These are phyloP conservation scores for Monilinia polystroma DNA, from an alignment of 2,329 filamentous ascomycete genomes.

Conservation along the genomic window DNA sequence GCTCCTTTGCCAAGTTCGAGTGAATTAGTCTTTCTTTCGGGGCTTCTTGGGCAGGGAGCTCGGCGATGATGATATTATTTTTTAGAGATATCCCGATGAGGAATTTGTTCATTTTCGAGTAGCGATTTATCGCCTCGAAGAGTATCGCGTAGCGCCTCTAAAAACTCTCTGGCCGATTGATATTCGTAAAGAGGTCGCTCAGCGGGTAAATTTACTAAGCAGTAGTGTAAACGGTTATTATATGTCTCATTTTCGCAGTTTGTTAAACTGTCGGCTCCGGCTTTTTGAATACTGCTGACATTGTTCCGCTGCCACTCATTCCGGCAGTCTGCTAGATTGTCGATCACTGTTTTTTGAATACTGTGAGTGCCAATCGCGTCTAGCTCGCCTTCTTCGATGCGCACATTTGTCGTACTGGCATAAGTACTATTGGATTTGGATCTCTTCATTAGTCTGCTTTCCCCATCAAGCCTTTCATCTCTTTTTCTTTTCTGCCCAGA, in stretches of 20 bases:
- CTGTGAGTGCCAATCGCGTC: conserved; percentile 28
- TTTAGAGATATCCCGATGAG: conserved; percentile 42
- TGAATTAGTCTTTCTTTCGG: conserved; percentile 27
- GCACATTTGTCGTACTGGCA: conserved; percentile 25
- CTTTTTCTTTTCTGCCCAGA: conserved; percentile 26
- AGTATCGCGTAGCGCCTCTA: conserved; percentile 41
- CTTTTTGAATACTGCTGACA: conserved; percentile 23
- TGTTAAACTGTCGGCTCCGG: conserved; percentile 24
- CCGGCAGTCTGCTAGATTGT: conserved; percentile 30
- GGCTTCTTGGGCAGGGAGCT: conserved; percentile 18
- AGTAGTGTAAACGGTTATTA: conserved; percentile 39
- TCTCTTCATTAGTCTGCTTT: conserved; percentile 27
- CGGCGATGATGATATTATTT: conserved; percentile 43
- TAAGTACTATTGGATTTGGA: conserved; percentile 30
- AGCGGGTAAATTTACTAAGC: conserved; percentile 39
- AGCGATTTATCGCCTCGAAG: conserved; percentile 43
- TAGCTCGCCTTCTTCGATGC: conserved; percentile 27
- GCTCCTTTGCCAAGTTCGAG: too few relatives aligned
- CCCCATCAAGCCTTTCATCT: conserved; percentile 28
- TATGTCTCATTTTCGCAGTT: conserved; percentile 28
- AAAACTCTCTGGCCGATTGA: conserved; percentile 38
- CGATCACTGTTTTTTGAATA: conserved; percentile 33
- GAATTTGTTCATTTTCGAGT: conserved; percentile 39
- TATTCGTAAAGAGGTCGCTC: conserved; percentile 39
- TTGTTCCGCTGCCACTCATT: conserved; percentile 27